Base-by-base conservation (phyloP, 176 grass and related monocot species). In the Tillandsia leiboldiana region DNA sequence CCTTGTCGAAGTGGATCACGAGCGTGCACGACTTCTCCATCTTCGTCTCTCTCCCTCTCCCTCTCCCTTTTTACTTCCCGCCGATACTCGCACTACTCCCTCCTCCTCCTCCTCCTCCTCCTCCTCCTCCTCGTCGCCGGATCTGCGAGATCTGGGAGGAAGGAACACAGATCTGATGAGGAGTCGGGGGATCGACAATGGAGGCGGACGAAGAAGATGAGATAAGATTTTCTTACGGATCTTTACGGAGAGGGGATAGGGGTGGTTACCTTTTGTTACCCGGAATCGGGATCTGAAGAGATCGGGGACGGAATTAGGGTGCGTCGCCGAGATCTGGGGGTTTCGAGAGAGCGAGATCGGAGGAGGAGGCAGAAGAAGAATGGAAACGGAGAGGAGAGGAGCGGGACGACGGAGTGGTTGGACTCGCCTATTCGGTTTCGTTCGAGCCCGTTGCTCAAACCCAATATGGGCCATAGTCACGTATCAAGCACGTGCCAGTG, bases 1-100 rank as follows among this genome's bases (percentile, higher is more conserved):
- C 83, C 83, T 86, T 89, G 74, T 89, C 90, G 78, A 93, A 89
- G 77, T 93, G 86, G 51, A 89, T 76, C n/a, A 93, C 68, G 23
- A 89, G 59, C 58, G 86, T 86, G 73, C 85, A 83, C 9, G 83
- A 76, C 70, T 93, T 93, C 68, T 81, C 78, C 78, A 81, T 42
- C 33, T 42, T 42, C 33, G 33, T 42, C 33, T 33, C 29, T 6
- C 3, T 33, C 3, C 3, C 28, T 3, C 28, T 29, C 28, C 28
- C 3, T 29, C 28, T 29, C 1, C 28, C 2, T 29, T 3, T 29
- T 1, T 29, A 29, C 28, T 29, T 29, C 28, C 27, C 27, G 27
- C 27, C 27, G 27, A 33, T 3, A 33, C 29, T 33, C 6, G 29
- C 29, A 33, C 29, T 42, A 7, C 33, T 42, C 4, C 33, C 33